Conservation (phyloP, 176 grass and related monocot genomes). For the Pharus latifolius region DNA sequence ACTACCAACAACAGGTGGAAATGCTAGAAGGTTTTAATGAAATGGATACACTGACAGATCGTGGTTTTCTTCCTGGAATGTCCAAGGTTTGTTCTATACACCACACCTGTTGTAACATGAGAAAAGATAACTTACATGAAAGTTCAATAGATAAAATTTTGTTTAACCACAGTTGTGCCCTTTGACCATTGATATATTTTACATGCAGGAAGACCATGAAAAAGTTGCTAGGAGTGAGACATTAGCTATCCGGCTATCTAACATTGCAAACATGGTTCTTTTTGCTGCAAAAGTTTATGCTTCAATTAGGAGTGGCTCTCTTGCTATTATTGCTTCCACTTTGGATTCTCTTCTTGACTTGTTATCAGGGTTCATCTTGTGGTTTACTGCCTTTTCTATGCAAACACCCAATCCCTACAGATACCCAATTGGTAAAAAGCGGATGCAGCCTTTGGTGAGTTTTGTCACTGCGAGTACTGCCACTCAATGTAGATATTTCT, state of each 20-base stretch:
- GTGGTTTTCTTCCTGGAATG: slow-evolving; percentile 93
- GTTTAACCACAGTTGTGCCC: background rate
- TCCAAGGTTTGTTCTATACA: slow-evolving; percentile 54
- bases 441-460: slow-evolving; percentile 95
- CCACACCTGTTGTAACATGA: background rate
- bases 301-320: slow-evolving; percentile 74
- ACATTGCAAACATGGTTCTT: slow-evolving; percentile 93
- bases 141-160: background rate
- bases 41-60: slow-evolving; percentile 87
- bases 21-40: slow-evolving; percentile 98
- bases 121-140: background rate
- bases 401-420: slow-evolving; percentile 94
- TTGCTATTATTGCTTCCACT: slow-evolving; percentile 89
- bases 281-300: slow-evolving; percentile 94
- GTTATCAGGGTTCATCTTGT: slow-evolving; percentile 88
- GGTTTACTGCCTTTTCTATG: slow-evolving; percentile 98
- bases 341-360: slow-evolving; percentile 94
- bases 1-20: slow-evolving; percentile 94
- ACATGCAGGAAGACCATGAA: slow-evolving; percentile 65
- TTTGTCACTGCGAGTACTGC: background rate
- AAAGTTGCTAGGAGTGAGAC: slow-evolving; percentile 76
- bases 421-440: slow-evolving; percentile 94
- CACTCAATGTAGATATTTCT: background rate
- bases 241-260: slow-evolving; percentile 71
- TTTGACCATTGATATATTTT: background rate